These are phyloP conservation scores for Bimuria novae-zelandiae DNA, from an alignment of 2,329 filamentous ascomycete genomes.

Conservation along the genomic window DNA sequence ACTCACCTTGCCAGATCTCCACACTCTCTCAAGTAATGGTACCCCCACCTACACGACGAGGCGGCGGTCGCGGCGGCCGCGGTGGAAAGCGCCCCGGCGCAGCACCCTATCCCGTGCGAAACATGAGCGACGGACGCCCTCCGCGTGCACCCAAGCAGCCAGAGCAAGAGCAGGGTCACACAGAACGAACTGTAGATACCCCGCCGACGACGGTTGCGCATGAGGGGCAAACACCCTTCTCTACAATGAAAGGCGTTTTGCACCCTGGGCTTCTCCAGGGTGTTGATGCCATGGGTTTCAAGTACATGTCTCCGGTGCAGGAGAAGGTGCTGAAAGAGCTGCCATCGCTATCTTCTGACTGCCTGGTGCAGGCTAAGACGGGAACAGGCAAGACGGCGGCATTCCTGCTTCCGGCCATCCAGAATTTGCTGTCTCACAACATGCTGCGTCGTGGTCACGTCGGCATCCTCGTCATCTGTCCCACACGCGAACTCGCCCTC, in stretches of 20 bases:
- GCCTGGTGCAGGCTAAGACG: conserved; percentile 59
- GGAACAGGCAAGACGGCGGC: conserved; percentile 58
- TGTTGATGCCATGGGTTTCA: conserved; percentile 45
- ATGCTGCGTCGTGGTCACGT: conserved; percentile 45
- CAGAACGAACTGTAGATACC: conserved; percentile 20
- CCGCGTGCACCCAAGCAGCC: conserved; percentile 32
- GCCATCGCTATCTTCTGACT: conserved; percentile 55
- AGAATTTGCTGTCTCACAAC: conserved; percentile 48
- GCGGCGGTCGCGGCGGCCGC: conserved; percentile 1
- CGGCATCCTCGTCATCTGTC: conserved; percentile 54
- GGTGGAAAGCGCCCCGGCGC: conserved; percentile 13
- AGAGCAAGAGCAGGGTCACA: not conserved
- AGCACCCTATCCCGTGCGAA: conserved; percentile 8
- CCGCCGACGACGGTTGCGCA: conserved; percentile 31
- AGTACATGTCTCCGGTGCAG: conserved; percentile 58
- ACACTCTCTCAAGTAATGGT: conserved; percentile 6
- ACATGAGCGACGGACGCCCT: conserved; percentile 21
- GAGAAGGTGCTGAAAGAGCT: conserved; percentile 58
- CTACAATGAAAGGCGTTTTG: conserved; percentile 32
- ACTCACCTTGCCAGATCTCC: not conserved
- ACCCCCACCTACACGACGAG: conserved; percentile 4
- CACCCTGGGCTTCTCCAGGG: conserved; percentile 35
- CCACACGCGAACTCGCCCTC: conserved; percentile 55
- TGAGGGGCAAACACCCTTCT: conserved; percentile 29
- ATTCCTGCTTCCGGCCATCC: conserved; percentile 54